These are phyloP conservation scores for Petunia hybrid DNA, from an alignment of 305 asterid species.

Conservation along the genomic window DNA sequence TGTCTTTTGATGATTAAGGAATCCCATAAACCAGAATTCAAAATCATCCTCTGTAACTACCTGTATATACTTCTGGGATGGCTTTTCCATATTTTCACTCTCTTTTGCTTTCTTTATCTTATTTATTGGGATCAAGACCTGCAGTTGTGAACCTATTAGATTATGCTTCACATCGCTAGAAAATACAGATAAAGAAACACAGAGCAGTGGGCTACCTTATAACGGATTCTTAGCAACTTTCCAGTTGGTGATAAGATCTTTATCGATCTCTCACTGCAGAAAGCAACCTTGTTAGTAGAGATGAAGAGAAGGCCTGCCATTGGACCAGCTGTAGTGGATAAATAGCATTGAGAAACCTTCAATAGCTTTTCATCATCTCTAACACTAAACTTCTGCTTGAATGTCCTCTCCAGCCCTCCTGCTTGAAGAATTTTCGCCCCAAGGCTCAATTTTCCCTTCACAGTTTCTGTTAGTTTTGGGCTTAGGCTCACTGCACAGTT, in stretches of 20 bases:
- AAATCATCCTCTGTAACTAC: slow-evolving; percentile 36
- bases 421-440: slow-evolving; percentile 38
- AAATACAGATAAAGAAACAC: background rate
- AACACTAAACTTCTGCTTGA: slow-evolving; percentile 19
- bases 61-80: slow-evolving; percentile 36
- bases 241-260: slow-evolving; percentile 27
- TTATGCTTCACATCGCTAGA: background rate
- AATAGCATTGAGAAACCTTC: slow-evolving; percentile 25
- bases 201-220: slow-evolving; percentile 25
- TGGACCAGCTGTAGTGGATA: slow-evolving; percentile 31
- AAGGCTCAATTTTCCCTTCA: slow-evolving; percentile 37
- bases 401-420: slow-evolving; percentile 33
- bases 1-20: slow-evolving; percentile 29
- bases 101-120: slow-evolving; percentile 30
- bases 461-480: slow-evolving; percentile 30
- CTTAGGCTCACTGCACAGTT: slow-evolving; percentile 16
- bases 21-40: slow-evolving; percentile 41
- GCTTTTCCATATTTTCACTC: slow-evolving; percentile 34
- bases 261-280: slow-evolving; percentile 36
- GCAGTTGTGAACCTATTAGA: slow-evolving; percentile 5
- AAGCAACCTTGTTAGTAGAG: slow-evolving; percentile 27
- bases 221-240: slow-evolving; percentile 22
- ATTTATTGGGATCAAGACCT: slow-evolving; percentile 31
- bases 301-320: slow-evolving; percentile 31
- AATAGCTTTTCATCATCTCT: slow-evolving; percentile 27